phyloP scores from a whole-genome alignment of 805 yeast genomes.

The Metschnikowia dekortorum region DNA sequence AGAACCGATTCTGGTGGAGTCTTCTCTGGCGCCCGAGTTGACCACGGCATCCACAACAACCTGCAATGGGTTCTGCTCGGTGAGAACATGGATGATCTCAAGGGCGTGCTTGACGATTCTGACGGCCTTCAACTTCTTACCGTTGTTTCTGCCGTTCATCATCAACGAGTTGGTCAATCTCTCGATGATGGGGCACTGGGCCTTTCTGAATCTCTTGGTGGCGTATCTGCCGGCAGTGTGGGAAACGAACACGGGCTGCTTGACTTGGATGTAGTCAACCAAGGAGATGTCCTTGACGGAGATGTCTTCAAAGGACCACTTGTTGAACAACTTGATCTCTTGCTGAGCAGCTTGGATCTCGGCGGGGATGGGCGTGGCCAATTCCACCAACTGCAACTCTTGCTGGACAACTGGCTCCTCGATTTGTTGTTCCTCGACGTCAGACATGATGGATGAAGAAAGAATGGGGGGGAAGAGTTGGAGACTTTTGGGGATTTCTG shows the following conservation, averaged over 20 bases:
- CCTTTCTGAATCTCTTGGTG: constrained; percentile 99
- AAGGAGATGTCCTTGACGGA: constrained; percentile 97
- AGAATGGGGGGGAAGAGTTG: constrained; percentile 3
- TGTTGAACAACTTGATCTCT: constrained; percentile 98
- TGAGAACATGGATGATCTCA: constrained; percentile 94
- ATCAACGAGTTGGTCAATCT: constrained; percentile 99
- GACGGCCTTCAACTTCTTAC: constrained; percentile 99
- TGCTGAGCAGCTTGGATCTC: constrained; percentile 94
- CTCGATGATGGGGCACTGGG: constrained; percentile 99
- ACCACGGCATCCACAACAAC: constrained; percentile 98
- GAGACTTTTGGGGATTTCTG: background rate
- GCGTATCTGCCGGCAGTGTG: constrained; percentile 99
- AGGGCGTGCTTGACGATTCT: constrained; percentile 99
- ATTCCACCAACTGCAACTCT: constrained; percentile 74
- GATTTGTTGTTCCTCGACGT: constrained; percentile 61
- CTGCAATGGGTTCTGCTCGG: constrained; percentile 99
- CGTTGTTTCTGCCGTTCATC: constrained; percentile 99
- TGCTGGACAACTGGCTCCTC: constrained; percentile 79
- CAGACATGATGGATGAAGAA: constrained; percentile 61
- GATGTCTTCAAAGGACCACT: constrained; percentile 98
- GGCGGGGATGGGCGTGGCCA: constrained; percentile 95
- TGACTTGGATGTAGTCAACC: constrained; percentile 97
- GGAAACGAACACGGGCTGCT: constrained; percentile 95
- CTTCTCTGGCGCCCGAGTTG: constrained; percentile 99
- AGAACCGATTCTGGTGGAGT: constrained; percentile 99